A percentile compares a stretch with the other conserved stretches of the same genome.
phyloP scores from a whole-genome alignment of 2,329 filamentous ascomycete species.

The Sporothrix mexicana region DNA sequence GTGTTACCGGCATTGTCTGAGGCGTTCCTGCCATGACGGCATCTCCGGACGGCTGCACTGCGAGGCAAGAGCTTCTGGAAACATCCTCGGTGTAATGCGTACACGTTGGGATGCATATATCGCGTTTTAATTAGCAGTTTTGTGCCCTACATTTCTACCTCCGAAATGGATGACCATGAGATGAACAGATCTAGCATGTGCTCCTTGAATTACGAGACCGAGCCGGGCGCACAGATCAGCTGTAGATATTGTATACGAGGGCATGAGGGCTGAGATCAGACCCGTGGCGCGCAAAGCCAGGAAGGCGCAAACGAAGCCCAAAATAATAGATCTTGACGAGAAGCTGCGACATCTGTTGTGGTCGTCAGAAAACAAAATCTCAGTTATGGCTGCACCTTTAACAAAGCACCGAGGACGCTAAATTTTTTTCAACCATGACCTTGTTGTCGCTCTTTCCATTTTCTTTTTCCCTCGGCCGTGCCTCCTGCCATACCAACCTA shows the following conservation, averaged over 20 bases:
- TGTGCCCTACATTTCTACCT: not conserved
- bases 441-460: not conserved
- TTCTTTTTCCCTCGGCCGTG: not conserved
- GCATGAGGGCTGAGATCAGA: not conserved
- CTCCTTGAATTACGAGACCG: not conserved
- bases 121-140: not conserved
- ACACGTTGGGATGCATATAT: not conserved
- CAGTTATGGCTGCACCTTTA: not conserved
- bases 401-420: constrained; percentile 8
- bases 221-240: constrained; percentile 17
- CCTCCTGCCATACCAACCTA: not conserved
- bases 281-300: constrained; percentile 8
- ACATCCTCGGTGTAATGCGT: constrained; percentile 7
- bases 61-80: constrained; percentile 16
- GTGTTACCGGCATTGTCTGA: constrained; percentile 26
- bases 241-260: constrained; percentile 22
- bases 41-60: constrained; percentile 22
- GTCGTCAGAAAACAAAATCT: not conserved
- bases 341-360: constrained; percentile 10
- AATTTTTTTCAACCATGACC: constrained; percentile 15
- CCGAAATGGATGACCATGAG: not conserved
- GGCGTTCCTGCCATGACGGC: constrained; percentile 29
- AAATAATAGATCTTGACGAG: not conserved
- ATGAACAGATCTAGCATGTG: constrained; percentile 14
- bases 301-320: constrained; percentile 3